Evolutionary conservation across 305 asterid species (phyloP), one percentile per base, ranked within the genome.

Genomic region (Andrographis paniculata): DNA sequence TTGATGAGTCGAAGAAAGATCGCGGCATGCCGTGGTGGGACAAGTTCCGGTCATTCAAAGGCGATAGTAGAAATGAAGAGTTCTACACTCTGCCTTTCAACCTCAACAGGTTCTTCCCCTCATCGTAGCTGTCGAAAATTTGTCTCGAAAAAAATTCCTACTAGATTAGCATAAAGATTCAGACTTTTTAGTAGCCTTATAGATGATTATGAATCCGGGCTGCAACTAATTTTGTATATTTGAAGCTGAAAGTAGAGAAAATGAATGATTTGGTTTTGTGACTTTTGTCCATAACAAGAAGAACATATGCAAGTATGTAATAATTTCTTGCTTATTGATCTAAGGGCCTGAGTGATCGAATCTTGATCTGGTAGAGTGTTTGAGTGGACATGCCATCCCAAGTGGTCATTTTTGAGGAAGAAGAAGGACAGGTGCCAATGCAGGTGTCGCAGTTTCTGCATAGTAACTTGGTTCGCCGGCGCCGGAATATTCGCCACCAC

Each of bases 1-100:
- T 85, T 55, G 94, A 89, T 70, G 80, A 78, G 59, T 83, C 98
- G 21, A 89, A 89, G 76, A 82, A 72, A 67, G 95, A 89, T 24
- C 66, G 98, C 0, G 98, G 98, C 14, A 89, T 89, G 98, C 94
- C 98, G 14, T 89, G 95, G 95, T 89, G 98, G 98, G 69, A 74
- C 46, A 89, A 89, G 70, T 89, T 89, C 68, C 65, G 98, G 55
- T 78, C 95, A 6, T 89, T 82, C 37, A 71, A 91, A 73, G 98
- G 98, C 42, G 98, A 89, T 37, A 89, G 80, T 42, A 67, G 98
- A 30, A 85, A 89, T 10, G 98, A 89, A 62, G 98, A 89, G 45
- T 89, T 89, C 86, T 89, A 89, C 52, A 89, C 93, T 10, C 54
- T 89, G 79, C 98, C 98, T 3, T 89, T 89, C 28, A 89, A 89